Evolutionary conservation across 106 monocot species (phyloP).

Genomic region (Xerophyta viscosa): DNA sequence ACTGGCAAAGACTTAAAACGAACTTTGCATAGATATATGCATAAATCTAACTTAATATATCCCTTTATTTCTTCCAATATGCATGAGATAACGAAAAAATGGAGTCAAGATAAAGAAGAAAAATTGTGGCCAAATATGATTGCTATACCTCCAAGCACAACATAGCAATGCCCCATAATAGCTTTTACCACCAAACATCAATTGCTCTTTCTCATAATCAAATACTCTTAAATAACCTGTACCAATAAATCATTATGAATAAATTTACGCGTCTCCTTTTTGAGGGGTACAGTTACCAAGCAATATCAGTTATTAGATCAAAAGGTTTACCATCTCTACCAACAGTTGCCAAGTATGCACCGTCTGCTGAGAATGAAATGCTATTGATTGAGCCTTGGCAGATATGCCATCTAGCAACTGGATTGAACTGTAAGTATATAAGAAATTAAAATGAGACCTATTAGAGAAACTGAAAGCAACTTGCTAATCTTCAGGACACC

Average conservation of each 20-base stretch:
- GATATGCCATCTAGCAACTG: conserved; percentile 89
- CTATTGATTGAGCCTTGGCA: conserved; percentile 91
- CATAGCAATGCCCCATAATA: conserved; percentile 95
- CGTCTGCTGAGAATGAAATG: conserved; percentile 87
- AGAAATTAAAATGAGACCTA: too few relatives aligned
- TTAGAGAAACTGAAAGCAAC: too few relatives aligned
- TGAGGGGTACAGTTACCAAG: background rate
- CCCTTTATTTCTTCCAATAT: too few relatives aligned
- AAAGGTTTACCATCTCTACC: conserved; percentile 75
- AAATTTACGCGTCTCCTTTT: too few relatives aligned
- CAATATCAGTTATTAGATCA: background rate
- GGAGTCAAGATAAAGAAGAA: background rate
- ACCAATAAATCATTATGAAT: too few relatives aligned
- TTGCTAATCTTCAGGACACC: too few relatives aligned
- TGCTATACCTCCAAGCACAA: conserved; percentile 83
- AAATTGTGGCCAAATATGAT: background rate
- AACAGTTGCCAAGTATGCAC: conserved; percentile 72
- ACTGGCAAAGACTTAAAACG: too few relatives aligned
- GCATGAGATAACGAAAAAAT: too few relatives aligned
- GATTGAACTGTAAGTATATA: conserved; percentile 71
- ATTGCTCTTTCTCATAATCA: conserved; percentile 73
- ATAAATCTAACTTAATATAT: too few relatives aligned
- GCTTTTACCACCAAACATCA: conserved; percentile 93
- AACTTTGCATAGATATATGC: too few relatives aligned
- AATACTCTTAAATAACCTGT: conserved; percentile 95